Evolutionary conservation across 2,329 filamentous ascomycete genomes (phyloP), one percentile per base, ranked within the genome.

Genomic region (Hymenoscyphus fraxineus): DNA sequence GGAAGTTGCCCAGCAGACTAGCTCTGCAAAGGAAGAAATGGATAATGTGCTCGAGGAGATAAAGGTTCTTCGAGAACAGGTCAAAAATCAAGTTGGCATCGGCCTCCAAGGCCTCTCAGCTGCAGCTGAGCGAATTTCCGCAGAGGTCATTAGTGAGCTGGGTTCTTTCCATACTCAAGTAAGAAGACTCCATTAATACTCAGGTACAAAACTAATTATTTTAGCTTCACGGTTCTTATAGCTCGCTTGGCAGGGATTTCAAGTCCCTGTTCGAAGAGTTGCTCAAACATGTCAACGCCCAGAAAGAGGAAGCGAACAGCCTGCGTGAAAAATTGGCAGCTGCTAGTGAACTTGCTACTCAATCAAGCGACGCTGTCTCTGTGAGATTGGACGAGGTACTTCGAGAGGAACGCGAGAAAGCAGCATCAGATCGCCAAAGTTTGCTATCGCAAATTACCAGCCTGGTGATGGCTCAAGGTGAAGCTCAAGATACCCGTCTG

Each of bases 1-100:
- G 60, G 85, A 90, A 69, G 83, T 96, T 16, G 83, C 90, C 32
- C 80, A 85, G 54, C 88, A 90, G 72, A 90, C 88, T 63, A 81
- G 83, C 31, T 81, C 83, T 67, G 89, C 92, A 2, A 91, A 90
- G 72, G 87, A 93, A 58, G 90, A 93, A 64, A 93, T 97, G 91
- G 93, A 97, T 71, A 81, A 85, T n/a, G 89, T 97, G 1, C 82
- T 99, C 10, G 91, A 95, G 72, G 94, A 96, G 75, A 97, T 98
- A 75, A 93, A 93, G 75, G 87, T 85, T n/a, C 82, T 98, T 31
- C 87, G 94, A 27, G 91, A 97, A 75, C 88, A 91, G 61, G 92
- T 98, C 60, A 97, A 97, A 80, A 82, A 85, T 59, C 89, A 90
- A 67, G 91, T 98, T 58, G 91, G 92, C 2, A 88, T 93, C 73